These are phyloP conservation scores for Lentinus tigrinus DNA, from an alignment of 768 basidiomycete genomes.

Conservation along the genomic window DNA sequence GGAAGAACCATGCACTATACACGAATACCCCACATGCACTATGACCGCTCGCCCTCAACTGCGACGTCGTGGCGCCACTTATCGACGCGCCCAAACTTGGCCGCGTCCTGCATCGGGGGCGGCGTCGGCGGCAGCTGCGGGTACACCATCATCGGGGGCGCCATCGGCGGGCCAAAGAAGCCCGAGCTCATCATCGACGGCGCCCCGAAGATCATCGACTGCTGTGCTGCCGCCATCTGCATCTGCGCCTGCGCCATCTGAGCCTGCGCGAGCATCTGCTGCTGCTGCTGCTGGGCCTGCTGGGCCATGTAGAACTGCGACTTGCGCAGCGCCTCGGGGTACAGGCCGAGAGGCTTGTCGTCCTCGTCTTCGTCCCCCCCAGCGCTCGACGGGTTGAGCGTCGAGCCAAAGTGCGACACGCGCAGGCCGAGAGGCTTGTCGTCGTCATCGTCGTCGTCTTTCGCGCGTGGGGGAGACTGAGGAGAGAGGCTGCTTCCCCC, in stretches of 20 bases:
- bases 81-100: conserved; percentile 72
- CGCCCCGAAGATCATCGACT: conserved; percentile 67
- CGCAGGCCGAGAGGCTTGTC: conserved; percentile 70
- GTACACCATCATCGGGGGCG: conserved; percentile 42
- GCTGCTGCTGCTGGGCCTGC: conserved; percentile 55
- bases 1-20: neutral
- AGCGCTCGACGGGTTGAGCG: conserved; percentile 15
- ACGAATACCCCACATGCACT: neutral
- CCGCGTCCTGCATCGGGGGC: conserved; percentile 61
- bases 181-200: conserved; percentile 69
- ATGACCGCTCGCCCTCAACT: conserved; percentile 55
- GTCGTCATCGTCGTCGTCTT: conserved; percentile 55
- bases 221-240: conserved; percentile 52
- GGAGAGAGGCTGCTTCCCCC: conserved; percentile 28
- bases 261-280: conserved; percentile 72
- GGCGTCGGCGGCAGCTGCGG: conserved; percentile 50
- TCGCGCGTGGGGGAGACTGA: conserved; percentile 5
- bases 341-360: conserved; percentile 66
- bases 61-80: conserved; percentile 80
- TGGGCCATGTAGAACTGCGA: conserved; percentile 52
- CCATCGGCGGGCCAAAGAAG: conserved; percentile 58
- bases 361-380: conserved; percentile 54
- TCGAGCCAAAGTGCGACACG: conserved; percentile 71
- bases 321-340: conserved; percentile 78
- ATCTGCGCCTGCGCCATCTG: conserved; percentile 52